Evolutionary conservation across 257 asterid species (phyloP), one percentile per base, ranked within the genome.

Genomic region (Thymus mandschuricus): DNA sequence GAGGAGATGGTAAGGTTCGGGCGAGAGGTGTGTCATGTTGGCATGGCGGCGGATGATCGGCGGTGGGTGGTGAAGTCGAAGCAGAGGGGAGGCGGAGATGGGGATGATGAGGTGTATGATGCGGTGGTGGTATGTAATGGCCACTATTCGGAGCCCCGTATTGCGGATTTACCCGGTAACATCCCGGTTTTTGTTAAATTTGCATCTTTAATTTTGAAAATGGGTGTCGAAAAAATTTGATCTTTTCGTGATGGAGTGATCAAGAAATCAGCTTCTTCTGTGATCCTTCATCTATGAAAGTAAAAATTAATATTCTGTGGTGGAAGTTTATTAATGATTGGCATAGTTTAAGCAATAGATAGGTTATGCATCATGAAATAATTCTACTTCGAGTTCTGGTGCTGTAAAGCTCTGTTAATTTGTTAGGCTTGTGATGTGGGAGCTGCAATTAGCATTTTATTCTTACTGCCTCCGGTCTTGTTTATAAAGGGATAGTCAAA

Each of bases 81-180:
- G 44, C 73, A 66, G 73, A 77, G 63, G 34, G 54, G 68, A 30
- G 82, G 75, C 10, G 85, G 60, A 9, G 85, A 77, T 72, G 77
- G 35, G 34, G 73, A 55, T 63, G 72, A 76, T 65, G 92, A 86
- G 82, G 80, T 83, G 40, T 94, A 72, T 78, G 97, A 91, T 85
- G 99, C 97, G 75, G 99, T 94, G 55, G 97, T 94, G 10, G 81
- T 94, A 27, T 91, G 96, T 58, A 89, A 91, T 52, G 99, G 99
- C 10, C 99, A 94, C 67, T 85, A 84, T 72, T 71, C 97, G 58
- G 96, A 88, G 85, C 97, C 97, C 76, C 86, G 97, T 34, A 71
- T 80, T 2, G 97, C 98, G 6, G 90, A 86, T 34, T 84, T 94
- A 51, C 90, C 95, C 1, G 99, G 99, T 94, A 81, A 63, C 44